A percentile compares a stretch with the other conserved stretches of the same genome.
These are phyloP conservation scores for Plicaturopsis crispa DNA, from an alignment of 768 basidiomycete genomes.

Conservation along the genomic window DNA sequence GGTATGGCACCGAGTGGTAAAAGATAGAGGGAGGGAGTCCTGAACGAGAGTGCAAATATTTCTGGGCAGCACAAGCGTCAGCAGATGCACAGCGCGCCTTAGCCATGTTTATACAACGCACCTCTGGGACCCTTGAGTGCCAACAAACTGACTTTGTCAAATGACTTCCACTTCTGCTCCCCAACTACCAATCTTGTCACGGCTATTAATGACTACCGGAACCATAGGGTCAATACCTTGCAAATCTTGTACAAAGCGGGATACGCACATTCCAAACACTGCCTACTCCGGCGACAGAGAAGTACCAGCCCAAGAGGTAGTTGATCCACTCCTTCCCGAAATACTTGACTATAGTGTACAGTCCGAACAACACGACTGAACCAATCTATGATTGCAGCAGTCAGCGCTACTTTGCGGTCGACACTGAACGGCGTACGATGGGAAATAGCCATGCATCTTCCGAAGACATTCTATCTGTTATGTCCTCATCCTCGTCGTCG, in stretches of 20 bases:
- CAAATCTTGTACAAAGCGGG: constrained; percentile 4
- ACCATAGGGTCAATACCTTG: constrained; percentile 3
- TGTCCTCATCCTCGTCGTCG: constrained; percentile 53
- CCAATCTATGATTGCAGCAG: constrained; percentile 41
- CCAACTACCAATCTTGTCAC: constrained; percentile 44
- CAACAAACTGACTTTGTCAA: constrained; percentile 35
- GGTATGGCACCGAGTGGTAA: constrained; percentile 57
- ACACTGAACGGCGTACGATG: constrained; percentile 38
- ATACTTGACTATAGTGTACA: constrained; percentile 69
- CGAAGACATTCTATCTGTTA: constrained; percentile 53
- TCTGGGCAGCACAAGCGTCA: constrained; percentile 21
- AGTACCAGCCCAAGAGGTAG: constrained; percentile 70
- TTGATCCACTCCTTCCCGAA: constrained; percentile 81
- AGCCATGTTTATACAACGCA: constrained; percentile 17
- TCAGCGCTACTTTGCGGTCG: background rate
- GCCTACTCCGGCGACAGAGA: constrained; percentile 54
- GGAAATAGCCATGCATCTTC: constrained; percentile 73
- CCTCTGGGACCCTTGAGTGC: constrained; percentile 40
- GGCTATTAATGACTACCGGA: constrained; percentile 41
- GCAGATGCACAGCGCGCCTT: constrained; percentile 6
- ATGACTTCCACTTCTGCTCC: constrained; percentile 46
- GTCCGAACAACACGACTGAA: constrained; percentile 56
- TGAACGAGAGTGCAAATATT: constrained; percentile 33
- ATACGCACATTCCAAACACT: constrained; percentile 61
- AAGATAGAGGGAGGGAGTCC: constrained; percentile 50